phyloP scores from a whole-genome alignment of 2,329 filamentous ascomycete genomes.

The Trichoderma sp. region DNA sequence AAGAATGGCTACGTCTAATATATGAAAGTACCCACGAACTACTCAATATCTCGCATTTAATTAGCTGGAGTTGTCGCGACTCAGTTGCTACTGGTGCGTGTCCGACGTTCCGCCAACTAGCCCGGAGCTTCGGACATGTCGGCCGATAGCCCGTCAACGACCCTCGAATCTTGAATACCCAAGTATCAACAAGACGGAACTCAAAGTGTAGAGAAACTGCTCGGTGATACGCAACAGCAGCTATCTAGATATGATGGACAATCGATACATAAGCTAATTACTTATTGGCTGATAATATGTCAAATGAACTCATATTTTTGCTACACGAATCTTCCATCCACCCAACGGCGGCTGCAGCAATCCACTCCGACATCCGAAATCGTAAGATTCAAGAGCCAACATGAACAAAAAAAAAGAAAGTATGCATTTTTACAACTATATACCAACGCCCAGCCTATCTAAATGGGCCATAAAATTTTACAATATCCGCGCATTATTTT shows the following conservation, averaged over 20 bases:
- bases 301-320: background rate
- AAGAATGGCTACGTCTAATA: background rate
- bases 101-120: background rate
- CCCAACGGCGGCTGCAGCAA: background rate
- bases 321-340: background rate
- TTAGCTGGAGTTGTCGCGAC: background rate
- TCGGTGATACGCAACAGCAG: too few species aligned
- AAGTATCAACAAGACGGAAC: background rate
- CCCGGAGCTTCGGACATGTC: conserved; percentile 6
- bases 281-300: fast-evolving
- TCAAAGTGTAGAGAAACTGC: background rate
- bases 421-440: conserved; percentile 16
- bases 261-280: background rate
- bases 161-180: background rate
- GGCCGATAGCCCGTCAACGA: conserved; percentile 3
- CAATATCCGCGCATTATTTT: conserved; percentile 9
- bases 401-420: background rate
- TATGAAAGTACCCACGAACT: background rate
- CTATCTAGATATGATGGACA: background rate
- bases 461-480: conserved; percentile 8
- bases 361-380: conserved; percentile 22
- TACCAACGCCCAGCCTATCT: conserved; percentile 24
- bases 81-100: background rate
- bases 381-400: background rate
- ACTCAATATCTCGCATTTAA: background rate